These are phyloP conservation scores for Phalaenopsis hybrid DNA, from an alignment of 116 monocot genomes.

Conservation along the genomic window DNA sequence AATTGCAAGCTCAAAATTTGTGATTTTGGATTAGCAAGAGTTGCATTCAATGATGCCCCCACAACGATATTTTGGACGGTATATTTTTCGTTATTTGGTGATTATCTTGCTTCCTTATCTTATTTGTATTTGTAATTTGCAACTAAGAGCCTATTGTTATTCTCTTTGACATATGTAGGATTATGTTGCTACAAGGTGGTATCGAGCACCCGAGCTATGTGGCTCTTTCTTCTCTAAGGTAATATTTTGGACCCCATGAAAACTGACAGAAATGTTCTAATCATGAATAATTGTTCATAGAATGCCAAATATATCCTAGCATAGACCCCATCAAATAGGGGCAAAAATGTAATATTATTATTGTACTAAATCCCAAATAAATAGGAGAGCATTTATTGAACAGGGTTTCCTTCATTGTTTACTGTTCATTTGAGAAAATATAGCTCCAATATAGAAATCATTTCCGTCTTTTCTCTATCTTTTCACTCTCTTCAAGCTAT, in stretches of 20 bases:
- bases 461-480: too few relatives aligned
- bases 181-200: constrained; percentile 57
- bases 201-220: constrained; percentile 44
- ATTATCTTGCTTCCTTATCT: neutral
- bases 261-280: neutral
- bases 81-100: neutral
- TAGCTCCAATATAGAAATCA: too few relatives aligned
- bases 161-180: constrained; percentile 21
- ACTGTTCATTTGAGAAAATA: too few relatives aligned
- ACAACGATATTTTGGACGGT: constrained; percentile 48
- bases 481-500: too few relatives aligned
- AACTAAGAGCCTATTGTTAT: neutral
- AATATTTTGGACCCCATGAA: neutral
- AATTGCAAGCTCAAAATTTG: constrained; percentile 50
- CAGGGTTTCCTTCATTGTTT: too few relatives aligned
- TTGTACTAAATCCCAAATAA: too few relatives aligned
- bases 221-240: constrained; percentile 51
- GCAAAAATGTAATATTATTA: too few relatives aligned
- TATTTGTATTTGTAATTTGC: neutral
- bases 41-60: constrained; percentile 35
- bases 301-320: too few relatives aligned
- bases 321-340: too few relatives aligned
- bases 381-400: too few relatives aligned
- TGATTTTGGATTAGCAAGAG: constrained; percentile 44
- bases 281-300: neutral